phyloP scores from a whole-genome alignment of 257 asterid genomes.

The Prunella vulgaris region DNA sequence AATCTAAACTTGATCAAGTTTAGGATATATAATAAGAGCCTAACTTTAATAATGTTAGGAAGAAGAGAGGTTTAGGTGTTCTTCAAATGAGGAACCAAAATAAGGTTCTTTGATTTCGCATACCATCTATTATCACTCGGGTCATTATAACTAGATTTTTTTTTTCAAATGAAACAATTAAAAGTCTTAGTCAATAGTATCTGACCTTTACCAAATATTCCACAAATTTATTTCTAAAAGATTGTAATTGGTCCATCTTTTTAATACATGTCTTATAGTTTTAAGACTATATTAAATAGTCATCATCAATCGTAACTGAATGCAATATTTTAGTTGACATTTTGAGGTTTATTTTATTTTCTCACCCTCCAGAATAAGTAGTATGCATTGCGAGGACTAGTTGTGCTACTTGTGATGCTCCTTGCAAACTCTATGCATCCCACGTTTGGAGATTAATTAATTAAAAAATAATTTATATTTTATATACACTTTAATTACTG shows the following conservation, averaged over 20 bases:
- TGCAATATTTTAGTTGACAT: background rate
- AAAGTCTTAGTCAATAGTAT: background rate
- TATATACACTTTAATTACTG: too few species aligned
- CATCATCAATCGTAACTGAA: background rate
- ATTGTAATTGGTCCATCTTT: too few species aligned
- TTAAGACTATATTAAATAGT: background rate
- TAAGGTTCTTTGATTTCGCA: background rate
- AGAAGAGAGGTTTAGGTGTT: background rate
- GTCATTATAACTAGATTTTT: background rate
- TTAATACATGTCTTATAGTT: too few species aligned
- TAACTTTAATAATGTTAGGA: background rate
- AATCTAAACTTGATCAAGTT: background rate
- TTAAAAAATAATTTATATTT: too few species aligned
- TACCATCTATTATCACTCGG: background rate
- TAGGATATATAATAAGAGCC: background rate
- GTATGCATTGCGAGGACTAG: background rate
- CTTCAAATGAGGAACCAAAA: too few species aligned
- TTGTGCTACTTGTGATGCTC: too few species aligned
- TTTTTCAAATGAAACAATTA: too few species aligned
- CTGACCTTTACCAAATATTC: background rate
- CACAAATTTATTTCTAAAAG: background rate
- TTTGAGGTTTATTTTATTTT: background rate
- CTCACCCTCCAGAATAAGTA: background rate
- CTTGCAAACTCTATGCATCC: background rate
- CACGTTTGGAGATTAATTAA: background rate